Conservation (phyloP, 1,284 basidiomycete species). For the Mrakiaceae sp. region DNA sequence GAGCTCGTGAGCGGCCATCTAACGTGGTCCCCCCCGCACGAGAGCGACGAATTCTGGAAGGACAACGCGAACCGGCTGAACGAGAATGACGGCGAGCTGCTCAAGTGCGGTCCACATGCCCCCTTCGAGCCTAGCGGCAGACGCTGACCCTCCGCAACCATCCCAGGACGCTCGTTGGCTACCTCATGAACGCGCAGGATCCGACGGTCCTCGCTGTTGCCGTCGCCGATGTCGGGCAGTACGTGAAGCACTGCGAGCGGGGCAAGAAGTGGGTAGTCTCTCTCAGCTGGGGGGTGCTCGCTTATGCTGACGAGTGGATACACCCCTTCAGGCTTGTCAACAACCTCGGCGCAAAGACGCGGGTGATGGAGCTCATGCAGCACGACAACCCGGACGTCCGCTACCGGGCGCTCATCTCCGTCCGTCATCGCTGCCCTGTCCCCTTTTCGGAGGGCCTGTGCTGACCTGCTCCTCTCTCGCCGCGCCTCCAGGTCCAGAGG, state of each 20-base stretch:
- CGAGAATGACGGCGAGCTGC: constrained; percentile 63
- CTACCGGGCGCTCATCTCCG: constrained; percentile 77
- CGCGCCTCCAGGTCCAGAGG: constrained; percentile 12
- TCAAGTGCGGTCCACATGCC: constrained; percentile 48
- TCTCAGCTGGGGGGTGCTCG: too few relatives aligned
- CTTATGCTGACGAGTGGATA: not conserved
- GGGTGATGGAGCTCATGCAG: constrained; percentile 90
- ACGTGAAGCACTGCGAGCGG: constrained; percentile 69
- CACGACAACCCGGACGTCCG: constrained; percentile 79
- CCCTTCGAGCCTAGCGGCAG: not conserved
- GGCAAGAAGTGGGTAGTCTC: constrained; percentile 64
- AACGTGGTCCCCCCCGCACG: constrained; percentile 90
- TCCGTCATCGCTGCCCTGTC: constrained; percentile 28
- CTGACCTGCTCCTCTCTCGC: not conserved
- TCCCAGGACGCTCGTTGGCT: constrained; percentile 53
- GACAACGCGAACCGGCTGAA: constrained; percentile 79
- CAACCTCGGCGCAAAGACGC: constrained; percentile 74
- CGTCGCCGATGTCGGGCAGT: constrained; percentile 83
- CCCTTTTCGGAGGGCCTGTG: not conserved
- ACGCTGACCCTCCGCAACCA: constrained; percentile 2
- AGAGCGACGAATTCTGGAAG: constrained; percentile 95
- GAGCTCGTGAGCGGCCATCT: constrained; percentile 83
- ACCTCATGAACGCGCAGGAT: constrained; percentile 60
- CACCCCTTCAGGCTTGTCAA: constrained; percentile 50
- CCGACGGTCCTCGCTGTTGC: constrained; percentile 74